Evolutionary conservation across 2,329 filamentous ascomycete species (phyloP), one percentile per base, ranked within the genome.

Genomic region (Fusarium miscanthi): DNA sequence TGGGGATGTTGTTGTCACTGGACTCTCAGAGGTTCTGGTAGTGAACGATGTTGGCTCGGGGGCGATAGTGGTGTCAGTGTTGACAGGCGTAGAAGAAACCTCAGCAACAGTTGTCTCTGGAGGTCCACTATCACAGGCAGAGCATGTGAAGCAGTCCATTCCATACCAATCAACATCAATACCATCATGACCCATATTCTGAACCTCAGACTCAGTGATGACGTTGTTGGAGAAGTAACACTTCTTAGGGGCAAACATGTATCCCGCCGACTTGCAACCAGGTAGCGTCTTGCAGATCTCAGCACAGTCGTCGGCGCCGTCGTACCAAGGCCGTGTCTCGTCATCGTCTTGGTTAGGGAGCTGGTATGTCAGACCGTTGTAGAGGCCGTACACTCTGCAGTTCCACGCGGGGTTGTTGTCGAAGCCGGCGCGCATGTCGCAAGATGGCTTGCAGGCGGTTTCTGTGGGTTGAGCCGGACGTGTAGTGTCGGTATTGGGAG

Each of bases 111-210:
- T 14, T 7, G 56, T 61, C 17, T 59, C 27, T 0, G 14, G 14
- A 17, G 35, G 1, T 1, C 8, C n/a, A 17, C 31, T 14, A 2
- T 31, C n/a, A 8, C 61, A 64, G 2, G 17, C 27, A 37, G 33
- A 35, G 31, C 61, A 64, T 3, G 11, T 12, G 4, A 64, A 64
- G 1, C 58, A 64, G 5, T 62, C 45, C 14, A 63, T 38, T 0
- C 19, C n/a, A 7, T 63, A 64, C 61, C 61, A 64, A 30, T 64
- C 45, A 25, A 51, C 61, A 13, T 33, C 30, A 9, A 38, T 19
- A 5, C 25, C 41, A 8, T 63, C 61, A 14, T 46, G 23, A 3
- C 19, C n/a, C 23, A 23, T 30, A 4, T 63, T 21, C 0, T 12
- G 14, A 1, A 64, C 27, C 4, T 64, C 38, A 0, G 40, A 60